Evolutionary conservation across 2,329 filamentous ascomycete genomes (phyloP), one percentile per base, ranked within the genome.

Genomic region (Colletotrichum orchidophilum): DNA sequence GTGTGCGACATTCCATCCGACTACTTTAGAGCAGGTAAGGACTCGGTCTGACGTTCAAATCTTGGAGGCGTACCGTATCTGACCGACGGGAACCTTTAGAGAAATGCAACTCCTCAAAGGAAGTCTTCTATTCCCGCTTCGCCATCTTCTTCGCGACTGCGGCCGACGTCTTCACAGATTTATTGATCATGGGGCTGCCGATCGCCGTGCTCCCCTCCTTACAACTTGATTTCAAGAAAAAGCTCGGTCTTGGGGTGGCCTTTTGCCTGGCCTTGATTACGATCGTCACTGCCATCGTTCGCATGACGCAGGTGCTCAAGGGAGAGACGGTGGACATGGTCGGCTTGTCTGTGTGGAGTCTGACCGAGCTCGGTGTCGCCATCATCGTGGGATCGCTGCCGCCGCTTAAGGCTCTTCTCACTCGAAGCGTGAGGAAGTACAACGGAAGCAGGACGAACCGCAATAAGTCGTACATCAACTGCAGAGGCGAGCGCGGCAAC

Each of bases 201-300:
- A 68, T 76, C 53, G 59, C 65, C 26, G 57, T 73, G 13, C 70
- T 75, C 13, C 73, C 74, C 2, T 66, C 68, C 1, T 46, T 75
- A 6, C 59, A 73, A 39, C 68, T 74, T 49, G 70, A 76, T 63
- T 53, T 58, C 29, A 58, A 70, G 31, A 74, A 63, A 31, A 76
- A 76, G 35, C 29, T 75, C 29, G 73, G 73, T 11, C 72, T 76
- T 11, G 72, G 46, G 12, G 63, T 72, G n/a, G 74, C 72, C 11
- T 76, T 76, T 61, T 71, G 70, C 63, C 71, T 76, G 27, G 73
- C 74, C 15, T 46, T 75, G 54, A 66, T 76, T 59, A 76, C 75
- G 59, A 74, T 76, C 39, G 55, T 60, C 63, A 73, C 74, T 29
- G 68, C 75, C 27, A 62, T 75, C 42, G 63, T 76, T 42, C 75